Base-by-base conservation (phyloP, 345 rosid genomes). In the Gossypium anomalum region DNA sequence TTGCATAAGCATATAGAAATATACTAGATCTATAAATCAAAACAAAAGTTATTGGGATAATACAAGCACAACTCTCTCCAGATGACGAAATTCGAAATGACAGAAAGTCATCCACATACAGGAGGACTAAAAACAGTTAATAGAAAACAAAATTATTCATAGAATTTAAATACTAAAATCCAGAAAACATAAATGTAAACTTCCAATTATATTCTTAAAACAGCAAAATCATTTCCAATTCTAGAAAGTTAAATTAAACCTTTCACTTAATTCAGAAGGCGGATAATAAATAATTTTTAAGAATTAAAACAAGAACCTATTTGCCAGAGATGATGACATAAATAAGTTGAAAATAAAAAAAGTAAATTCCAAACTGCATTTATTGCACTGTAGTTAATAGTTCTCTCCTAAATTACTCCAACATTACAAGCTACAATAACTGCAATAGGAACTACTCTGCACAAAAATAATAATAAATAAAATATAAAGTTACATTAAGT, bases 1-100 rank as follows among this genome's bases (percentile, higher is more conserved):
- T 69, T 43, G 59, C 23, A 41, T 72, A 76, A 68, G 78, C 63
- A 69, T 15, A 47, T 22, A 14, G 9, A 10, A 59, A 64, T 29
- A 56, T 61, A 65, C 38, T 48, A 68, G 49, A 82, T 63, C 59
- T 15, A 68, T 9, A 75, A 55, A 70, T 14, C 67, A 60, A 76
- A 61, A 74, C 3, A 69, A 20, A 73, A 38, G 47, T 45, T 62
- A 25, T 61, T 53, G 27, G 22, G 27, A 44, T 34, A 75, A 59
- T 9, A 70, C n/a, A 29, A 12, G 48, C 10, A 7, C 45, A 52
- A 70, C 29, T 51, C 27, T 57, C 23, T 29, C n/a, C 45, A 69
- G 47, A 70, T 19, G 34, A 11, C 22, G 61, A 53, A 52, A 29
- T 52, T 17, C 9, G 27, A n/a, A 52, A 29, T 5, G 13, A 29